Evolutionary conservation across 345 rosid genomes (phyloP).

Genomic region (Adansonia digitata): DNA sequence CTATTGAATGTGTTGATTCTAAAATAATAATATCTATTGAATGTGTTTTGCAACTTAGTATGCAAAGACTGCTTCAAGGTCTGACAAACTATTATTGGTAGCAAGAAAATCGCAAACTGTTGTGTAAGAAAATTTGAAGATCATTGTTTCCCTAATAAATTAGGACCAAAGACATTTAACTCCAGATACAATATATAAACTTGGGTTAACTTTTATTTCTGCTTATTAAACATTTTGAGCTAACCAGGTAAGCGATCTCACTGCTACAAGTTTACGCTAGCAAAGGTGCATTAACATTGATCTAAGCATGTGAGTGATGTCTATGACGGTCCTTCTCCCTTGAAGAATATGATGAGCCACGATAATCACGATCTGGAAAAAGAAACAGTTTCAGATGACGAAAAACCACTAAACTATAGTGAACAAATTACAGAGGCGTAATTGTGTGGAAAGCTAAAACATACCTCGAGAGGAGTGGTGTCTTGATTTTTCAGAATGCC

Average conservation of each 20-base stretch:
- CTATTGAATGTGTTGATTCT: too few relatives aligned
- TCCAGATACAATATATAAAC: background rate
- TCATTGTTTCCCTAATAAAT: background rate
- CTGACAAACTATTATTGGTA: background rate
- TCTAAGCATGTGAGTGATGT: constrained; percentile 35
- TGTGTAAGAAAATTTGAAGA: background rate
- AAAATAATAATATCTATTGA: background rate
- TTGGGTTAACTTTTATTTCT: background rate
- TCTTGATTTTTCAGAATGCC: constrained; percentile 61
- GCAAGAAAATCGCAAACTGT: background rate
- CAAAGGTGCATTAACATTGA: constrained; percentile 4
- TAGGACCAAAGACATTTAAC: background rate
- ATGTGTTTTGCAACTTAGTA: background rate
- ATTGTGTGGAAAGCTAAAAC: background rate
- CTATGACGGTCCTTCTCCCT: constrained; percentile 65
- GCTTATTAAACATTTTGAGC: background rate
- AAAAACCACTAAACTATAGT: background rate
- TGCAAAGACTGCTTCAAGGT: background rate
- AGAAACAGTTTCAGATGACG: background rate
- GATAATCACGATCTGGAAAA: constrained; percentile 51
- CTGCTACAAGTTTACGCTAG: background rate
- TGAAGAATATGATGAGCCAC: constrained; percentile 49
- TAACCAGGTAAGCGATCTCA: background rate
- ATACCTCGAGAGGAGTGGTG: constrained; percentile 71
- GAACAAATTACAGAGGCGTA: background rate